Evolutionary conservation across 1,139 yeast genomes (phyloP), one percentile per base, ranked within the genome.

Genomic region (Geotrichum carabidarum): DNA sequence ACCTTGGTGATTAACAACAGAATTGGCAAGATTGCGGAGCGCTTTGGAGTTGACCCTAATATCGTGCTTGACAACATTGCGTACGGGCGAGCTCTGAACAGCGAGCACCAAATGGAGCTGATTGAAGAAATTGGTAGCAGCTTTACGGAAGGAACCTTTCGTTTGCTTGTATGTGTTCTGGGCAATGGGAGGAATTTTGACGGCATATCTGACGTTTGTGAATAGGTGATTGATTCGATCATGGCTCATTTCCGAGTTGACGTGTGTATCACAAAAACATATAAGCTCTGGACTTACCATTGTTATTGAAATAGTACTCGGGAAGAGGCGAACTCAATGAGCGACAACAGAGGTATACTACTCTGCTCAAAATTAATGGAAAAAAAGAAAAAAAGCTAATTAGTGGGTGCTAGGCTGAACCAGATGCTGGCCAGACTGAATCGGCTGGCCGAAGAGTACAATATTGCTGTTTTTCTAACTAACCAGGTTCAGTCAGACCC

Each of bases 401-500:
- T 12, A 18, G 15, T 15, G n/a, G 9, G 14, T 32, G 32, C 46
- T 12, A 65, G 68, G 55, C 65, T 81, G 51, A 81, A 81, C 59
- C 84, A 81, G 59, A 83, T 81, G 72, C 70, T 81, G 48, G 74
- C 79, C 5, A 71, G 76, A 54, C 67, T 81, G 54, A 78, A 76
- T 53, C 71, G 83, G 58, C 65, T 80, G 47, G 79, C 84, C 1
- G 85, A 81, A 62, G 84, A 80, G 60, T 81, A 78, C 63, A 81
- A 81, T 58, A 69, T 79, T 42, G 84, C 85, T 0, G 80, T 80
- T 1, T 80, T 81, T 59, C 69, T 81, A 69, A 81, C 85, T 1
- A 81, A 81, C 57, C 85, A 81, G 63, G 84, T 80, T 9, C 86
- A 81, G 64, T 78, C 83, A n/a, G 85, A 81, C 61, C 85, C 85